phyloP scores from a whole-genome alignment of 2,329 filamentous ascomycete genomes.

The Coniochaeta hoffmannii region DNA sequence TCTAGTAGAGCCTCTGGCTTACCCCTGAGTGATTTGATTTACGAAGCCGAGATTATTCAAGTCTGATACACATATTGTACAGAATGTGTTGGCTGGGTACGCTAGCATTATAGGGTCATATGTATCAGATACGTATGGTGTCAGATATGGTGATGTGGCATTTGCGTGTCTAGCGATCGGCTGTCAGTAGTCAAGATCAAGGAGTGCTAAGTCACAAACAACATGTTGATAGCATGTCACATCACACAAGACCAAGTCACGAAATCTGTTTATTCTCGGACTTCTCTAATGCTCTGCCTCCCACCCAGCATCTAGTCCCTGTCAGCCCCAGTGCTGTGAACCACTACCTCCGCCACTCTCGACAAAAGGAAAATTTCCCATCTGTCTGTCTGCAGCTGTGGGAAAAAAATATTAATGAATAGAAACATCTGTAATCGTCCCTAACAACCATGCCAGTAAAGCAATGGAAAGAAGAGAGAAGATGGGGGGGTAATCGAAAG shows the following conservation, averaged over 20 bases:
- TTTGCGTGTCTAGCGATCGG: too few relatives aligned
- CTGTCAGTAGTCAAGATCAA: too few relatives aligned
- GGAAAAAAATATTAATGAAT: neutral
- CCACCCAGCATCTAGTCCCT: neutral
- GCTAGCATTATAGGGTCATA: too few relatives aligned
- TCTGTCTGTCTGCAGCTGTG: neutral
- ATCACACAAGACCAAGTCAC: neutral
- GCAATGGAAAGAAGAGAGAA: neutral
- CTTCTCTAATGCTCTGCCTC: neutral
- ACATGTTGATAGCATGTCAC: neutral
- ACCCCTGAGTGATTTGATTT: too few relatives aligned
- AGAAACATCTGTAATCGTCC: neutral
- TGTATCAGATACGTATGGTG: too few relatives aligned
- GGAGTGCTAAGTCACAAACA: too few relatives aligned
- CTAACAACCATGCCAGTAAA: neutral
- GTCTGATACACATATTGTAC: too few relatives aligned
- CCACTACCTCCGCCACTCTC: neutral
- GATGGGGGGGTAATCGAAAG: neutral
- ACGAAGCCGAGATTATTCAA: too few relatives aligned
- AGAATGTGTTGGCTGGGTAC: too few relatives aligned
- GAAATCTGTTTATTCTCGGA: neutral
- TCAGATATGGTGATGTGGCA: too few relatives aligned
- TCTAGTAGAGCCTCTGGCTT: too few relatives aligned
- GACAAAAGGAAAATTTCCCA: neutral
- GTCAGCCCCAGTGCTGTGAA: neutral